Evolutionary conservation across 257 asterid species (phyloP).

Genomic region (Nemophila menziesii): DNA sequence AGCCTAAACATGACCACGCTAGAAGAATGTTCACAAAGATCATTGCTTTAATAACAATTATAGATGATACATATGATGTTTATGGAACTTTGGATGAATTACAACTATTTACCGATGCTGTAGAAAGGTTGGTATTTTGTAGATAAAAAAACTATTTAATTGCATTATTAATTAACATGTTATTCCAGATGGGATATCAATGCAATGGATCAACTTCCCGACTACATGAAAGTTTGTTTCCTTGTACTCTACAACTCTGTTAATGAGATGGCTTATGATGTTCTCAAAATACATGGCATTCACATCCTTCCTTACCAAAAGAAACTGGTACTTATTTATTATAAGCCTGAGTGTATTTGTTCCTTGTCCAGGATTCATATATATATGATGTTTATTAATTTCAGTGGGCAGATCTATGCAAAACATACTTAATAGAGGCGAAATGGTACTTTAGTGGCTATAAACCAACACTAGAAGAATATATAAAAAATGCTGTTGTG

Average conservation of each 20-base stretch:
- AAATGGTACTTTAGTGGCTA: constrained; percentile 19
- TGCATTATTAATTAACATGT: not conserved
- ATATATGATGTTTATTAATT: not conserved
- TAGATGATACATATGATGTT: constrained; percentile 7
- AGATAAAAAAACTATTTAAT: not conserved
- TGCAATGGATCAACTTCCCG: not conserved
- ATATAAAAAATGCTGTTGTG: constrained; percentile 18
- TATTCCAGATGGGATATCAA: not conserved
- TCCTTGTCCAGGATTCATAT: no score
- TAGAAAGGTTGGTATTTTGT: constrained; percentile 1
- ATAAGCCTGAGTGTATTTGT: no score
- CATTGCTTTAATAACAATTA: not conserved
- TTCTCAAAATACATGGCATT: not conserved
- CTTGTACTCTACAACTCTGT: not conserved
- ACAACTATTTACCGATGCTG: not conserved
- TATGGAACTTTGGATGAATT: constrained; percentile 7
- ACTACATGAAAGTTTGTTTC: not conserved
- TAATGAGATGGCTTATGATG: not conserved
- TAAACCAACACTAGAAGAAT: constrained; percentile 20
- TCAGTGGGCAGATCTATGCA: constrained; percentile 14
- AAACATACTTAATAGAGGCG: constrained; percentile 19
- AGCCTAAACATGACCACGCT: constrained; percentile 1
- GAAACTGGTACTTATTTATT: not conserved
- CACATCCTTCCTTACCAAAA: not conserved
- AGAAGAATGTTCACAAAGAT: constrained; percentile 1